These are phyloP conservation scores for Claviceps capensis DNA, from an alignment of 2,329 filamentous ascomycete genomes.

Conservation along the genomic window DNA sequence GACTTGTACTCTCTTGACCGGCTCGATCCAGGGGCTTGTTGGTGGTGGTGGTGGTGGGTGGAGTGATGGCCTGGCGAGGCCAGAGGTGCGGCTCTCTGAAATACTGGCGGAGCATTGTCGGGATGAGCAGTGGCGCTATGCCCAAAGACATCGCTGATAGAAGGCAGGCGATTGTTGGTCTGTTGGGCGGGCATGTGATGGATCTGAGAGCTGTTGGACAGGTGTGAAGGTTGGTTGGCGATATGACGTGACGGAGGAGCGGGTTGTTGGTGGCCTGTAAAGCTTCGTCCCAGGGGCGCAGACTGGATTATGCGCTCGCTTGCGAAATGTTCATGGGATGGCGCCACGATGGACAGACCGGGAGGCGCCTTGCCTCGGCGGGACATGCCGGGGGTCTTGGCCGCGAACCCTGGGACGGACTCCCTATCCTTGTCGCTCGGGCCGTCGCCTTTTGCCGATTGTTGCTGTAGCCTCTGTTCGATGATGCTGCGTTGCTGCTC, in stretches of 20 bases:
- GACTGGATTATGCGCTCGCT: slow-evolving; percentile 94
- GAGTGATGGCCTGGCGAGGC: slow-evolving; percentile 66
- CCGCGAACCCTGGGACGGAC: slow-evolving; percentile 33
- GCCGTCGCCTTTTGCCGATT: slow-evolving; percentile 65
- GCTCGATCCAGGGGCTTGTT: slow-evolving; percentile 39
- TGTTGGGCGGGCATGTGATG: slow-evolving; percentile 80
- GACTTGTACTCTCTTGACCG: slow-evolving; percentile 82
- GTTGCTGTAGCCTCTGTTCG: slow-evolving; percentile 78
- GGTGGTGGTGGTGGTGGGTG: slow-evolving; percentile 15
- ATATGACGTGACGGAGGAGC: slow-evolving; percentile 66
- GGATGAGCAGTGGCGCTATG: slow-evolving; percentile 55
- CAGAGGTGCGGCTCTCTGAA: slow-evolving; percentile 54
- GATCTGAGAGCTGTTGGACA: slow-evolving; percentile 77
- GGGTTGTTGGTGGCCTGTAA: slow-evolving; percentile 76
- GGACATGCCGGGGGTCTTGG: slow-evolving; percentile 61
- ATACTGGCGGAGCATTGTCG: slow-evolving; percentile 32
- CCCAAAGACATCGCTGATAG: slow-evolving; percentile 89
- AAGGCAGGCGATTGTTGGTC: slow-evolving; percentile 82
- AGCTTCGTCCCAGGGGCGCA: slow-evolving; percentile 85
- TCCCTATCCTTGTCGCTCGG: slow-evolving; percentile 43
- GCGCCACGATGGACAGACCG: slow-evolving; percentile 87
- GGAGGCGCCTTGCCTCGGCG: slow-evolving; percentile 70
- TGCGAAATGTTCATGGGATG: slow-evolving; percentile 81
- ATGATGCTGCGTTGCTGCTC: slow-evolving; percentile 94
- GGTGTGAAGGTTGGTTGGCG: slow-evolving; percentile 66